phyloP scores from a whole-genome alignment of 2,329 filamentous ascomycete genomes.

The Aureobasidium sp. region DNA sequence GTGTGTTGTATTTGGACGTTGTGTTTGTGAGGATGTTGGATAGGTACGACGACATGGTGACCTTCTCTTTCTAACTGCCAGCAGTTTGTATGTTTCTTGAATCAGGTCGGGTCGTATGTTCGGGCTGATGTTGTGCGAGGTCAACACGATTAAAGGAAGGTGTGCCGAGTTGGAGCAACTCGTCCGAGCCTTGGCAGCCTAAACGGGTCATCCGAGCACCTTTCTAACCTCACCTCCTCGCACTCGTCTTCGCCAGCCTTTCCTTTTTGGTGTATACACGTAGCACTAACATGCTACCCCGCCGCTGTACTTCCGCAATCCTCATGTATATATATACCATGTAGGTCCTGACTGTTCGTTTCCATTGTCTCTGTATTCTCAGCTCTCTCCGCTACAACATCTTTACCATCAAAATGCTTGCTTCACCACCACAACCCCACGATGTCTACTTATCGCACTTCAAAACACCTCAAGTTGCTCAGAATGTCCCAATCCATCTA shows the following conservation, averaged over 20 bases:
- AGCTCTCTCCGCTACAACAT: background rate
- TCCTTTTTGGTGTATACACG: background rate
- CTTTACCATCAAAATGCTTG: conserved; percentile 6
- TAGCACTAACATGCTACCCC: background rate
- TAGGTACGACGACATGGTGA: conserved; percentile 71
- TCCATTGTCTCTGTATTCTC: background rate
- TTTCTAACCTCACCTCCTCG: background rate
- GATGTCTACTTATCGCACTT: background rate
- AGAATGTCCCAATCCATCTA: background rate
- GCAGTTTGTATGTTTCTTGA: background rate
- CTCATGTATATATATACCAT: background rate
- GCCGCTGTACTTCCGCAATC: background rate
- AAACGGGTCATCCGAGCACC: conserved; percentile 1
- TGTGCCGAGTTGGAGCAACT: background rate
- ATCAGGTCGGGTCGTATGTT: background rate
- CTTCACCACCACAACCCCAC: background rate
- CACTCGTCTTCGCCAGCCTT: conserved; percentile 2
- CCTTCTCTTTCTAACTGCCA: background rate
- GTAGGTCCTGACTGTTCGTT: background rate
- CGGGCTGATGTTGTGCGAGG: conserved; percentile 10
- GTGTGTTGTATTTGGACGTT: conserved; percentile 50
- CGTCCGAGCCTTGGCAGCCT: conserved; percentile 6
- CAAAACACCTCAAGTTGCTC: background rate
- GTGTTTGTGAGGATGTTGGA: conserved; percentile 58
- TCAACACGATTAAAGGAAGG: background rate